Evolutionary conservation across 768 basidiomycete genomes (phyloP), one percentile per base, ranked within the genome.

Genomic region (Boletus sensibilis): DNA sequence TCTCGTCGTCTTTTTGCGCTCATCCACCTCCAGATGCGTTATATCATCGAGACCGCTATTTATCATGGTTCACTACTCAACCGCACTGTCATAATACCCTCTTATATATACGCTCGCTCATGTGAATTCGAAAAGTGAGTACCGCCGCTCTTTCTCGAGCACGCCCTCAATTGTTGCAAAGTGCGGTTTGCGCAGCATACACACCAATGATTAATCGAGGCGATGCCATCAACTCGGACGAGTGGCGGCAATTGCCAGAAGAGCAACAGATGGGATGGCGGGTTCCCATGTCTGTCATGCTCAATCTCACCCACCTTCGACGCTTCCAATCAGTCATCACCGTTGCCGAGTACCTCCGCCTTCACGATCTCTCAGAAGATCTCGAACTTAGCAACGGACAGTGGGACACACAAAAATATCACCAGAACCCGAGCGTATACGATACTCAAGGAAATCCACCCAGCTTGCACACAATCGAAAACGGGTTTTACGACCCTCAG

Each of bases 41-140:
- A 80, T 57, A 81, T 80, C 55, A 72, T 80, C 55, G 79, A 80
- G 57, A 74, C 78, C 1, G 68, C 76, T 10, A 58, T 80, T 18
- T 50, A 78, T 14, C 79, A 80, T 44, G 76, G 78, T n/a, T 59
- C 64, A 25, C 61, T 79, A 7, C 68, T 79, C 40, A 77, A 78
- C 60, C 73, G 79, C 43, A 77, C 76, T 2, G 70, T 76, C 50
- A 66, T 80, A 39, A 50, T 81, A 40, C 79, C 79, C 7, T 74
- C 79, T 2, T 76, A 72, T 57, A 72, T 80, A 50, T 80, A 81
- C 38, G 78, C 78, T 13, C 75, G 79, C 47, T 69, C 73, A 2
- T 80, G 79, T 62, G 76, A 78, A 61, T 71, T 56, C 33, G 58
- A 62, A 37, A 64, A 60, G 64, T 68, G 56, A 63, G 69, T 38